Evolutionary conservation across 2,329 filamentous ascomycete species (phyloP).

Genomic region (Pestalotiopsis sp.): DNA sequence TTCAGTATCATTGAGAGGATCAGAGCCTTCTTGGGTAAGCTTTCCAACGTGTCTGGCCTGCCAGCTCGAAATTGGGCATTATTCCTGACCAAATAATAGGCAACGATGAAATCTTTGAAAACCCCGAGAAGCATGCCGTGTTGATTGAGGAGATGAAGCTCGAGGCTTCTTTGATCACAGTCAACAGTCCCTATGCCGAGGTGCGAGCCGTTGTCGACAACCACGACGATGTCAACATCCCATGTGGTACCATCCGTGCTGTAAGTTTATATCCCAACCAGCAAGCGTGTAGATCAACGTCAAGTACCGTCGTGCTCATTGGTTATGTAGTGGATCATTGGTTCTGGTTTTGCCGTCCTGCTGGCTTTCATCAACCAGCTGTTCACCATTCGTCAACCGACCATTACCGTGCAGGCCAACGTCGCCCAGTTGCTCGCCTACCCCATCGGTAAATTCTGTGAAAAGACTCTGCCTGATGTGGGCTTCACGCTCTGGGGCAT

Average conservation of each 20-base stretch:
- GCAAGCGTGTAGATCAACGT: background rate
- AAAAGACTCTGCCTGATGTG: constrained; percentile 52
- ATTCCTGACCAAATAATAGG: constrained; percentile 22
- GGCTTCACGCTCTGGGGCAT: constrained; percentile 48
- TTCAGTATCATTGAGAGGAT: constrained; percentile 41
- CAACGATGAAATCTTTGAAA: constrained; percentile 45
- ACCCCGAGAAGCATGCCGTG: constrained; percentile 49
- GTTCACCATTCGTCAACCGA: constrained; percentile 59
- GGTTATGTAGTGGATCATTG: constrained; percentile 46
- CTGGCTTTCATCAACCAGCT: constrained; percentile 59
- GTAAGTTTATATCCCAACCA: background rate
- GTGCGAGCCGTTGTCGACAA: constrained; percentile 60
- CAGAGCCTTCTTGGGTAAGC: constrained; percentile 37
- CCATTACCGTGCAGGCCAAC: constrained; percentile 56
- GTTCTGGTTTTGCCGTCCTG: constrained; percentile 51
- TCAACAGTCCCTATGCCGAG: constrained; percentile 60
- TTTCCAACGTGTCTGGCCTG: background rate
- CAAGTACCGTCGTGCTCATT: background rate
- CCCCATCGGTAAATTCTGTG: constrained; percentile 54
- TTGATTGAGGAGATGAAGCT: constrained; percentile 58
- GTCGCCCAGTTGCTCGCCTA: constrained; percentile 61
- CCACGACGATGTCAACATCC: constrained; percentile 52
- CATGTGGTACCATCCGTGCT: constrained; percentile 57
- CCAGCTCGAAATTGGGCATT: background rate
- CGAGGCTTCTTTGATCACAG: constrained; percentile 56